These are phyloP conservation scores for Colletotrichum chlorophyti DNA, from an alignment of 2,329 filamentous ascomycete species.

Conservation along the genomic window DNA sequence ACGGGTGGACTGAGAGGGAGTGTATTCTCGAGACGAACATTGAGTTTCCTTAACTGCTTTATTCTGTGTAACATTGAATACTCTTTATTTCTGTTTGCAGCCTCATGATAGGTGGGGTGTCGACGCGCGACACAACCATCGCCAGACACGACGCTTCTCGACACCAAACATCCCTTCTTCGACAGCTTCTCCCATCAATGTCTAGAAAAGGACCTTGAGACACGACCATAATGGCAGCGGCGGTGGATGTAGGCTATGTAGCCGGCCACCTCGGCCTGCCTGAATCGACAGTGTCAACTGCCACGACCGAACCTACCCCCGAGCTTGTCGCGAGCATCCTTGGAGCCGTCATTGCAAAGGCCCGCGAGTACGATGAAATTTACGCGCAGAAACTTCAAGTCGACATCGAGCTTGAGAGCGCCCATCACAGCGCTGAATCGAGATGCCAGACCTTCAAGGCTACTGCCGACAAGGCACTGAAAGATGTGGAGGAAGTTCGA, in stretches of 20 bases:
- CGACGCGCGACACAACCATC: constrained; percentile 8
- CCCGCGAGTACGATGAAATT: constrained; percentile 80
- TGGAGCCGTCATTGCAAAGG: constrained; percentile 76
- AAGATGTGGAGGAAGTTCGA: constrained; percentile 82
- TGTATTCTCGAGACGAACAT: neutral
- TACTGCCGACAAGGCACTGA: constrained; percentile 81
- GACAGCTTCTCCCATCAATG: constrained; percentile 3
- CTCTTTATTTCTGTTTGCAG: neutral
- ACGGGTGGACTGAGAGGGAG: neutral
- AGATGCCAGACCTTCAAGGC: constrained; percentile 83
- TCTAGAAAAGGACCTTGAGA: constrained; percentile 11
- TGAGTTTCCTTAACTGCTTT: neutral
- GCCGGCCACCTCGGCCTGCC: constrained; percentile 75
- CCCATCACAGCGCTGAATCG: constrained; percentile 81
- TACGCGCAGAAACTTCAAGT: constrained; percentile 87
- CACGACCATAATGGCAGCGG: constrained; percentile 46
- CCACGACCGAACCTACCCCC: constrained; percentile 73
- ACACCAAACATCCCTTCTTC: neutral
- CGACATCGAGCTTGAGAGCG: constrained; percentile 93
- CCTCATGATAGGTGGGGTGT: constrained; percentile 2
- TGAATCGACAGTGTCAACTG: constrained; percentile 65
- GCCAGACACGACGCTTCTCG: neutral
- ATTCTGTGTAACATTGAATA: neutral
- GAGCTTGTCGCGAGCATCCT: constrained; percentile 82
- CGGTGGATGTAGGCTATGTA: constrained; percentile 75